Conservation (phyloP, 306 rosid species). For the Medicago ruthenica region DNA sequence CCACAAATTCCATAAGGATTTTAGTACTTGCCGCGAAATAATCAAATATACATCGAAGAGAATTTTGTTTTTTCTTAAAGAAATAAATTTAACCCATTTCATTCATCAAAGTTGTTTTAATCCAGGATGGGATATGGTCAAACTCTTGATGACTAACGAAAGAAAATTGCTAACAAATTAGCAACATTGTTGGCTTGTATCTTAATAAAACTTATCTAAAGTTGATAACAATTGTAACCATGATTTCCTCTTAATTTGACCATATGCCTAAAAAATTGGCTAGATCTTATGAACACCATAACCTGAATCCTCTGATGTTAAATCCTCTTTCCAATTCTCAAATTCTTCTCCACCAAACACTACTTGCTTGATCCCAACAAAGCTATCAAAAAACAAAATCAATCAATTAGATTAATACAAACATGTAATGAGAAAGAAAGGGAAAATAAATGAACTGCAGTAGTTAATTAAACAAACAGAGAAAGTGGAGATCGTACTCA, state of each 20-base stretch:
- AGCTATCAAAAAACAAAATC: slow-evolving; percentile 46
- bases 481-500: slow-evolving; percentile 64
- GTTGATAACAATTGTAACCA: no score
- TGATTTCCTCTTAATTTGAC: neutral
- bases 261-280: slow-evolving; percentile 36
- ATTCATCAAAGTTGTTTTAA: no score
- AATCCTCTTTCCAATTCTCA: slow-evolving; percentile 87
- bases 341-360: slow-evolving; percentile 81
- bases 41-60: neutral
- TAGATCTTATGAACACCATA: slow-evolving; percentile 74
- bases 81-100: no score
- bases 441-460: slow-evolving; percentile 26
- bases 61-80: no score
- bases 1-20: neutral
- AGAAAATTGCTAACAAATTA: no score
- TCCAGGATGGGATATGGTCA: no score
- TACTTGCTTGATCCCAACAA: slow-evolving; percentile 84
- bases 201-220: no score
- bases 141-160: no score
- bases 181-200: no score
- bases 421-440: neutral
- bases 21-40: neutral
- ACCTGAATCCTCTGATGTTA: slow-evolving; percentile 80
- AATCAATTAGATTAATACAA: slow-evolving; percentile 4
- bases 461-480: neutral